Evolutionary conservation across 2,329 filamentous ascomycete species (phyloP).

Genomic region (Aureobasidium lini): DNA sequence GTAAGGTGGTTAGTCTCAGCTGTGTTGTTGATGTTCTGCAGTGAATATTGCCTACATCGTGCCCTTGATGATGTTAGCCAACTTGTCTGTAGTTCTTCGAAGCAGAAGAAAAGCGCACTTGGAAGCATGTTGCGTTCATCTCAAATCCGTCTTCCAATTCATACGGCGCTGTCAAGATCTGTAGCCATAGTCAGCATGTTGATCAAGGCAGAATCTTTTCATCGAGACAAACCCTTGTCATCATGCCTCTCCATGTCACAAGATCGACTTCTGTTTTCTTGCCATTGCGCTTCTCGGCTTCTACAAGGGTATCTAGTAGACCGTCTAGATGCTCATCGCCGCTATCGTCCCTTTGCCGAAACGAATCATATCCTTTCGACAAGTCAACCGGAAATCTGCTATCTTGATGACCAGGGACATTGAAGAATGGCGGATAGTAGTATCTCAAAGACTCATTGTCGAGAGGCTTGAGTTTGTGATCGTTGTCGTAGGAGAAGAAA

Average conservation of each 20-base stretch:
- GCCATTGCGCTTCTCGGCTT: conserved; percentile 61
- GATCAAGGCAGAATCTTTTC: background rate
- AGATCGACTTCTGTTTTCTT: conserved; percentile 67
- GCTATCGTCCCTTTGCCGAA: conserved; percentile 73
- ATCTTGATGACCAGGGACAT: conserved; percentile 17
- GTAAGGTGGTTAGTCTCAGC: conserved; percentile 10
- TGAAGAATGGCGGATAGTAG: conserved; percentile 63
- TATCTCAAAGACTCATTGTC: conserved; percentile 77
- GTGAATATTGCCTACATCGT: conserved; percentile 42
- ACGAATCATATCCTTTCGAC: conserved; percentile 71
- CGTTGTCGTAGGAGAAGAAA: conserved; percentile 85
- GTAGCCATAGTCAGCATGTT: conserved; percentile 8
- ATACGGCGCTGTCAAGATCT: conserved; percentile 83
- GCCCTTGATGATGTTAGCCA: conserved; percentile 33
- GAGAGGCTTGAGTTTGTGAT: conserved; percentile 62
- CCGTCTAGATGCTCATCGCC: conserved; percentile 83
- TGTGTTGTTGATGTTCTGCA: background rate
- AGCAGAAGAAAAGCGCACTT: conserved; percentile 50
- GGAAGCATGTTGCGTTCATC: conserved; percentile 89
- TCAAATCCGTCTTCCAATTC: conserved; percentile 83
- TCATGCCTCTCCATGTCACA: conserved; percentile 94
- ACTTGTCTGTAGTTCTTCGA: conserved; percentile 4
- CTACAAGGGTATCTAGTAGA: conserved; percentile 66
- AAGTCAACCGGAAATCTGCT: conserved; percentile 58
- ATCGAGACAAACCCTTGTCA: conserved; percentile 70